Conservation (phyloP, 495 filamentous ascomycete genomes). For the Ramalina intermedia region DNA sequence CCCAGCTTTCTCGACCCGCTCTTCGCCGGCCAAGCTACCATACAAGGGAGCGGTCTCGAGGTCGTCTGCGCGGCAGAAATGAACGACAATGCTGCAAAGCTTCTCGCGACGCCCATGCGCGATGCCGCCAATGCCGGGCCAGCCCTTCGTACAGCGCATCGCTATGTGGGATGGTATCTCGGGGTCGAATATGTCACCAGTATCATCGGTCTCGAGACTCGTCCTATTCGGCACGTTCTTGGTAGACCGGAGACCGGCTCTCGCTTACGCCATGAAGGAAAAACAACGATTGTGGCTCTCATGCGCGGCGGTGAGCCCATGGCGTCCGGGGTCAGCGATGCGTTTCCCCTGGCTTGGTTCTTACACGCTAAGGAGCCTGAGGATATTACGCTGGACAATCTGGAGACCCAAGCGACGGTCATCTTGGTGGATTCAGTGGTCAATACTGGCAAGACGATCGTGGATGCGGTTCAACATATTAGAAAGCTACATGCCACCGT, state of each 20-base stretch:
- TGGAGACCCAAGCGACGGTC: slow-evolving; percentile 27
- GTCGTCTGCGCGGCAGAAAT: slow-evolving; percentile 32
- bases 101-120: slow-evolving; percentile 44
- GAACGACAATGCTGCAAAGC: slow-evolving; percentile 24
- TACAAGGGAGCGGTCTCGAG: slow-evolving; percentile 9
- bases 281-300: slow-evolving; percentile 43
- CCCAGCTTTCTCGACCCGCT: slow-evolving; percentile 25
- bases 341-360: slow-evolving; percentile 39
- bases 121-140: slow-evolving; percentile 34
- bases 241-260: slow-evolving; percentile 34
- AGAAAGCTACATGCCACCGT: slow-evolving; percentile 27
- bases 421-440: slow-evolving; percentile 50
- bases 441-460: slow-evolving; percentile 39
- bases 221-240: slow-evolving; percentile 39
- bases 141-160: slow-evolving; percentile 36
- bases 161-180: slow-evolving; percentile 37
- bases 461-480: slow-evolving; percentile 39
- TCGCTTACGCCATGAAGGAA: slow-evolving; percentile 33
- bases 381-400: slow-evolving; percentile 31
- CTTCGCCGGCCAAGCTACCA: slow-evolving; percentile 11
- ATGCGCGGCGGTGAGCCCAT: slow-evolving; percentile 57
- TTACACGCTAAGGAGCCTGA: slow-evolving; percentile 35
- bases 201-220: slow-evolving; percentile 39
- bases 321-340: slow-evolving; percentile 47
- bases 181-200: slow-evolving; percentile 33